Percentiles rank a stretch among this genome's conserved stretches.
phyloP scores from a whole-genome alignment of 2,329 filamentous ascomycete genomes.

The Botrytis medusae region DNA sequence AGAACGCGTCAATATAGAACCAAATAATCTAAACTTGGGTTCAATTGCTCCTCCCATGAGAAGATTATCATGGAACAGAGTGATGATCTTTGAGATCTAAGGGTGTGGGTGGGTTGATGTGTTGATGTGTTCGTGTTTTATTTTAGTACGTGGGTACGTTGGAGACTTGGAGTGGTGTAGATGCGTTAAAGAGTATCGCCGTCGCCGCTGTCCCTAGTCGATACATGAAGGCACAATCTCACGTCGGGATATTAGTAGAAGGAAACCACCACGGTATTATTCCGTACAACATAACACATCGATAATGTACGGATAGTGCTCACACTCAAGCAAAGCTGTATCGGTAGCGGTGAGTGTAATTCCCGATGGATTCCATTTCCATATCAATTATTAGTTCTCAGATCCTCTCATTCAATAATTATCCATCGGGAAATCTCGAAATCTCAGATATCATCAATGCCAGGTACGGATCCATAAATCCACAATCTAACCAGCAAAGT shows the following conservation, averaged over 20 bases:
- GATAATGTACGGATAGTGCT: neutral
- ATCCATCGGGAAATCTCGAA: slow-evolving; percentile 17
- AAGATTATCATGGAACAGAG: neutral
- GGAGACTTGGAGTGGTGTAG: neutral
- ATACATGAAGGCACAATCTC: neutral
- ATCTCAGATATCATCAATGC: slow-evolving; percentile 9
- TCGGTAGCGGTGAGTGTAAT: slow-evolving; percentile 1
- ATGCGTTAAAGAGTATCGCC: neutral
- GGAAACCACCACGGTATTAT: neutral
- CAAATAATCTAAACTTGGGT: neutral
- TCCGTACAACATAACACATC: neutral
- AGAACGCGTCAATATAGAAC: neutral
- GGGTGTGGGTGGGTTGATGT: neutral
- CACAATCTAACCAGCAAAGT: neutral
- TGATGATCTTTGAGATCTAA: neutral
- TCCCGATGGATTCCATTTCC: neutral
- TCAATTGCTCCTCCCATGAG: neutral
- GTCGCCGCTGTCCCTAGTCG: neutral
- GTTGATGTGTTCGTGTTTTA: neutral
- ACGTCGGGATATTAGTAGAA: neutral
- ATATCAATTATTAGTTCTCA: neutral
- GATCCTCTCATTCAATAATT: slow-evolving; percentile 1
- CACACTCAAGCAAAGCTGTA: neutral
- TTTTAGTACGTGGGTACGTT: neutral
- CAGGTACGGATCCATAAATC: slow-evolving; percentile 7